Percentiles rank a stretch among this genome's conserved stretches.
Conservation (phyloP, 805 yeast genomes). For the Wickerhamomyces rabaulensis region DNA sequence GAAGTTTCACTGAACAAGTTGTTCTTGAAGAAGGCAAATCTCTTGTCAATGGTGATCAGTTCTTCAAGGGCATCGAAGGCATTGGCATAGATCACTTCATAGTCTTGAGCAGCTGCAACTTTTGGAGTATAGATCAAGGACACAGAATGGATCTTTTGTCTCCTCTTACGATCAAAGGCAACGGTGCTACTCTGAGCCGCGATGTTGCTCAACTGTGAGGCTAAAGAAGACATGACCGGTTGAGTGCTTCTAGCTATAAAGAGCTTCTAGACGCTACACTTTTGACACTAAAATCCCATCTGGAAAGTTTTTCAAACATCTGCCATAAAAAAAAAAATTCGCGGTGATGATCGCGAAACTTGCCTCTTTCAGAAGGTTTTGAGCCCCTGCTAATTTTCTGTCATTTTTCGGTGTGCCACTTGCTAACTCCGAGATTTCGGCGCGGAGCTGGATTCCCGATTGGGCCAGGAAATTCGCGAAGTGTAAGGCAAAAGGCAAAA, state of each 20-base stretch:
- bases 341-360: not conserved
- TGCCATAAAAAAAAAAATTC: too few species aligned
- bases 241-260: not conserved
- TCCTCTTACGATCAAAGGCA: constrained; percentile 77
- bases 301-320: not conserved
- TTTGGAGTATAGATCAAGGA: constrained; percentile 83
- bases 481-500: too few species aligned
- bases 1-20: constrained; percentile 84
- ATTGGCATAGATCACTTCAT: constrained; percentile 67
- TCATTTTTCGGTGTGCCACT: not conserved
- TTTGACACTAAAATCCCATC: too few species aligned
- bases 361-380: not conserved
- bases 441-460: too few species aligned
- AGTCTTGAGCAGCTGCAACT: constrained; percentile 93
- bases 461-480: too few species aligned
- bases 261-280: not conserved
- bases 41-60: constrained; percentile 63
- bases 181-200: constrained; percentile 60
- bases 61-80: constrained; percentile 75
- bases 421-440: not conserved
- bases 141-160: constrained; percentile 83
- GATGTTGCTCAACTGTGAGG: constrained; percentile 75
- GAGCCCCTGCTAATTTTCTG: not conserved
- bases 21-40: constrained; percentile 63
- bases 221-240: constrained; percentile 50